These are phyloP conservation scores for Pseudogymnoascus sp. DNA, from an alignment of 2,329 filamentous ascomycete genomes.

Conservation along the genomic window DNA sequence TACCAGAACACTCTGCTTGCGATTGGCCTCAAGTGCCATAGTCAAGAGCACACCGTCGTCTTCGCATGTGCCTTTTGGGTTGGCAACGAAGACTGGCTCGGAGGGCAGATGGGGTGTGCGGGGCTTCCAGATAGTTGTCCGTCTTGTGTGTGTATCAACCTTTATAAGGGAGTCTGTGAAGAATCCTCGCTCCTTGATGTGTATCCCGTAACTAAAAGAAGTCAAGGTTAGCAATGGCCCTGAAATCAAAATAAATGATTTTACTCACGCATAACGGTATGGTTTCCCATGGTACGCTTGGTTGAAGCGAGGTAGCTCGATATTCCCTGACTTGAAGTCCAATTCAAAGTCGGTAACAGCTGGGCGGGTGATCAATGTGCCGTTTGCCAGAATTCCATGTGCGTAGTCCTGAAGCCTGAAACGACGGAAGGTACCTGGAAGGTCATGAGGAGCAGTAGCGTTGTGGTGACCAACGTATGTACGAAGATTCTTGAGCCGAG, in stretches of 20 bases:
- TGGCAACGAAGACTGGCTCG: conserved; percentile 57
- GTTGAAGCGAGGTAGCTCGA: conserved; percentile 60
- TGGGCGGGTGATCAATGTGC: neutral
- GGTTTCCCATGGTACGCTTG: conserved; percentile 39
- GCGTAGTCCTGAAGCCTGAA: neutral
- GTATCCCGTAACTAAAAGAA: conserved; percentile 32
- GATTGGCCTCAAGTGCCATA: conserved; percentile 53
- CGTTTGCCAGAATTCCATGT: neutral
- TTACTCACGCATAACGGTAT: conserved; percentile 41
- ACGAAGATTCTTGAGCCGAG: neutral
- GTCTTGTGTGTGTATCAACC: conserved; percentile 48
- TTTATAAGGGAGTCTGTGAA: conserved; percentile 57
- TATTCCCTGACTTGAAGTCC: conserved; percentile 34
- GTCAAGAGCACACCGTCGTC: conserved; percentile 56
- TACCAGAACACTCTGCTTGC: conserved; percentile 51
- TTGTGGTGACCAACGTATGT: neutral
- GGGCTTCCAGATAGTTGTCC: conserved; percentile 46
- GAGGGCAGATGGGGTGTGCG: conserved; percentile 53
- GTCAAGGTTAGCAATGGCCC: conserved; percentile 19
- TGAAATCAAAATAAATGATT: neutral
- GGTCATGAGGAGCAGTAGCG: neutral
- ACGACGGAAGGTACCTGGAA: neutral
- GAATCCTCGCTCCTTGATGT: conserved; percentile 43
- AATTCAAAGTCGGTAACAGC: neutral
- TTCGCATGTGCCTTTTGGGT: conserved; percentile 40